These are phyloP conservation scores for Naganishia vishniacii DNA, from an alignment of 768 basidiomycete species.

Conservation along the genomic window DNA sequence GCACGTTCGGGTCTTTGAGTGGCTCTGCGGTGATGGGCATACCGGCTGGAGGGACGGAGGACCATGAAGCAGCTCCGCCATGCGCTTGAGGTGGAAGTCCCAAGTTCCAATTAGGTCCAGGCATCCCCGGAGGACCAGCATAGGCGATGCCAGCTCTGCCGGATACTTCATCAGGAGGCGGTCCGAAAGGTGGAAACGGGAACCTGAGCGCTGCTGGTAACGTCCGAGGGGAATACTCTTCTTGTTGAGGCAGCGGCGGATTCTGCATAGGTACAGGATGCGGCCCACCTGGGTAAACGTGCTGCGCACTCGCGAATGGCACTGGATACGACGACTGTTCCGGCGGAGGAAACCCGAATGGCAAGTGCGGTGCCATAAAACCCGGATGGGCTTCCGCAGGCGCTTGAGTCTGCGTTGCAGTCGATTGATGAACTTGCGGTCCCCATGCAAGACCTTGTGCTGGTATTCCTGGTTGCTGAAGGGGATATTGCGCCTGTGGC, in stretches of 20 bases:
- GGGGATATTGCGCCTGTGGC: neutral
- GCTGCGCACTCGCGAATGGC: neutral
- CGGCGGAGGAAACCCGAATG: neutral
- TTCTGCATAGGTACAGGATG: neutral
- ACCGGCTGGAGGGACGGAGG: neutral
- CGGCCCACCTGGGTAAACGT: too few relatives aligned
- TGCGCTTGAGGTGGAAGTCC: neutral
- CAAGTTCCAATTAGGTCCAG: neutral
- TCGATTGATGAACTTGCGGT: neutral
- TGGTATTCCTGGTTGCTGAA: neutral
- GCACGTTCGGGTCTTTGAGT: neutral
- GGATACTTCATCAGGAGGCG: neutral
- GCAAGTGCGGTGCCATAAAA: too few relatives aligned
- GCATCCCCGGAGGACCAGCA: neutral
- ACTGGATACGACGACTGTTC: neutral
- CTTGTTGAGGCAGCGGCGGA: neutral
- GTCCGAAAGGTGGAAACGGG: neutral
- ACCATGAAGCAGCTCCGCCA: neutral
- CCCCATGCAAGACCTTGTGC: conserved; percentile 1
- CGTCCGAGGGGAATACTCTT: conserved; percentile 1
- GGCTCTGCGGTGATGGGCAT: neutral
- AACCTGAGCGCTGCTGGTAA: neutral
- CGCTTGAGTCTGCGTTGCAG: neutral
- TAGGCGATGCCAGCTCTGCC: neutral
- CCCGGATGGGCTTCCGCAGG: neutral